Percentiles rank a stretch among this genome's conserved stretches.
These are phyloP conservation scores for Alternaria viburni DNA, from an alignment of 2,329 filamentous ascomycete species.

Conservation along the genomic window DNA sequence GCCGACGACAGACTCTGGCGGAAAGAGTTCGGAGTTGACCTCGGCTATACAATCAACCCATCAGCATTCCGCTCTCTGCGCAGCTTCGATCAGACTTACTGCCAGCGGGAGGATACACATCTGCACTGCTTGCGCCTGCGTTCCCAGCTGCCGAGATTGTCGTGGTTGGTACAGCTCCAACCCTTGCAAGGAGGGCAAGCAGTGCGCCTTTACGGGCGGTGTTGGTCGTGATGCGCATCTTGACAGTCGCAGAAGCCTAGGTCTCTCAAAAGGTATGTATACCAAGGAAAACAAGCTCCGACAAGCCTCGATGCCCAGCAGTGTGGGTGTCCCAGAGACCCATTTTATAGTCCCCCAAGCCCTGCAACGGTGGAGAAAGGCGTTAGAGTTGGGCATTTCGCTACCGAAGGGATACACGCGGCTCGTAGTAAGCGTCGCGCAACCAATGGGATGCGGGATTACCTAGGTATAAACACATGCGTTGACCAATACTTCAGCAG, in stretches of 20 bases:
- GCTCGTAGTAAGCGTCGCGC: not conserved
- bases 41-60: conserved; percentile 18
- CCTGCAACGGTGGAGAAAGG: not conserved
- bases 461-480: not conserved
- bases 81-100: conserved; percentile 24
- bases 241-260: not conserved
- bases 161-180: conserved; percentile 20
- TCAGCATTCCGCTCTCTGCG: conserved; percentile 3
- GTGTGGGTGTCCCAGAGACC: not conserved
- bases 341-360: conserved; percentile 17
- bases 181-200: conserved; percentile 14
- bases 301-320: conserved; percentile 31
- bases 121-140: conserved; percentile 23
- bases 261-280: not conserved
- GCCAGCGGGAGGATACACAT: conserved; percentile 31
- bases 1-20: conserved; percentile 35
- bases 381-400: not conserved
- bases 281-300: conserved; percentile 15
- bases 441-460: not conserved
- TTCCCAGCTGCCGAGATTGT: conserved; percentile 21
- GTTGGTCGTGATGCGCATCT: conserved; percentile 10
- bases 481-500: not conserved
- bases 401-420: not conserved
- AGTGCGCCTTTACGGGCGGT: conserved; percentile 11
- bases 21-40: conserved; percentile 32